Conservation (phyloP, 345 rosid genomes). For the Gossypium sturtianum region DNA sequence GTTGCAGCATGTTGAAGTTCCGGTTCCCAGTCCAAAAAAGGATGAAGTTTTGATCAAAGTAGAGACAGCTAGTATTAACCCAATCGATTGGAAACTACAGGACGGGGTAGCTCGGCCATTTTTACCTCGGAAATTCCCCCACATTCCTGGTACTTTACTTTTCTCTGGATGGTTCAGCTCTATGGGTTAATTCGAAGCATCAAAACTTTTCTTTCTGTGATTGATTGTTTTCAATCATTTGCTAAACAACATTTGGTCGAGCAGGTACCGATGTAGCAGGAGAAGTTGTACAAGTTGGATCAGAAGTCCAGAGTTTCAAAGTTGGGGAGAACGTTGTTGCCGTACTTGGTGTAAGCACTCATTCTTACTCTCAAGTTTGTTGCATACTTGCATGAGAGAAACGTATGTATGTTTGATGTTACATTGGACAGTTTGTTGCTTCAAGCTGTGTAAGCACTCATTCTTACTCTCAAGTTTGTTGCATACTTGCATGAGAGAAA, state of each 20-base stretch:
- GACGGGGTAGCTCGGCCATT: slow-evolving; percentile 41
- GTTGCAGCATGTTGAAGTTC: slow-evolving; percentile 49
- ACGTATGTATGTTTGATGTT: no score
- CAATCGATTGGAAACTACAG: slow-evolving; percentile 52
- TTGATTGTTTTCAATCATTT: background rate
- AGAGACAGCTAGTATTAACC: slow-evolving; percentile 44
- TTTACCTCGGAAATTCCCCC: slow-evolving; percentile 65
- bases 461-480: background rate
- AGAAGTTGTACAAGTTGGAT: slow-evolving; percentile 65
- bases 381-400: background rate
- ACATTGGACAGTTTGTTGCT: no score
- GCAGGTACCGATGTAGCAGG: slow-evolving; percentile 77
- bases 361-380: background rate
- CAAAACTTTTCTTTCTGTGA: background rate
- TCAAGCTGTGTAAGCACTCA: slow-evolving; percentile 27
- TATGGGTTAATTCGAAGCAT: background rate
- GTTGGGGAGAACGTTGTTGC: slow-evolving; percentile 81
- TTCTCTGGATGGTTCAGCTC: background rate
- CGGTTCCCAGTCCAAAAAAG: slow-evolving; percentile 30
- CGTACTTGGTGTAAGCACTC: slow-evolving; percentile 38
- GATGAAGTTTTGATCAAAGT: slow-evolving; percentile 44
- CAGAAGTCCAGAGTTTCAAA: slow-evolving; percentile 47
- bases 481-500: no score
- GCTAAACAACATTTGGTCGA: slow-evolving; percentile 17
- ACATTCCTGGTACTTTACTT: slow-evolving; percentile 48